phyloP scores from a whole-genome alignment of 2,329 filamentous ascomycete species.

The Fusarium decemcellulare region DNA sequence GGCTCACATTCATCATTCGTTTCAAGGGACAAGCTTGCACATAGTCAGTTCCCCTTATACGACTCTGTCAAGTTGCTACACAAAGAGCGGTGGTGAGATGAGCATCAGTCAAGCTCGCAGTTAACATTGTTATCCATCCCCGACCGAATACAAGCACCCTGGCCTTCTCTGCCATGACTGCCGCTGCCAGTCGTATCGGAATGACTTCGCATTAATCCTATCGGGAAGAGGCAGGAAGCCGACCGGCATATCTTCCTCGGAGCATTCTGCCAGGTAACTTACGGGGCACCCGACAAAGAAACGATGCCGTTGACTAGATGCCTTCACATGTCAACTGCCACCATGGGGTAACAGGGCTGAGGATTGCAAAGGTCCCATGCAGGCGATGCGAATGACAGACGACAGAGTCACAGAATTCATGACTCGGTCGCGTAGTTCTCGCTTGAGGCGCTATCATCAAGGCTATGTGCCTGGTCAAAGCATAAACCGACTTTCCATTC shows the following conservation, averaged over 20 bases:
- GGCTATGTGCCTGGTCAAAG: conserved; percentile 14
- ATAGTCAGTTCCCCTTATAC: conserved; percentile 21
- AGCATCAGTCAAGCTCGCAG: conserved; percentile 2
- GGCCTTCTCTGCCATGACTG: background rate
- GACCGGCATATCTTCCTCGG: background rate
- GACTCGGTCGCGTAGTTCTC: conserved; percentile 23
- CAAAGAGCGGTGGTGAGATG: conserved; percentile 33
- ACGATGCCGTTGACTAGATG: background rate
- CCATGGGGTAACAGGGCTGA: conserved; percentile 2
- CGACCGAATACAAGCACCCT: background rate
- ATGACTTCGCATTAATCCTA: background rate
- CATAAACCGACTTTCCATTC: conserved; percentile 33
- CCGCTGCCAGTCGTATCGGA: background rate
- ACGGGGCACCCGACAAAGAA: background rate
- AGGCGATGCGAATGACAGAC: conserved; percentile 7
- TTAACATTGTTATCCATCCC: background rate
- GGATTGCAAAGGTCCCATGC: conserved; percentile 33
- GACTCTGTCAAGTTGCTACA: conserved; percentile 40
- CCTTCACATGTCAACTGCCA: conserved; percentile 15
- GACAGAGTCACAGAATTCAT: conserved; percentile 22
- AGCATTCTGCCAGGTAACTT: background rate
- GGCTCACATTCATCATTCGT: background rate
- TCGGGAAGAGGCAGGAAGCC: background rate
- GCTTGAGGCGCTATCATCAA: conserved; percentile 9
- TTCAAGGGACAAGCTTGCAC: conserved; percentile 10